Base-by-base conservation (phyloP, 2,329 filamentous ascomycete species). In the Apiospora sp. region DNA sequence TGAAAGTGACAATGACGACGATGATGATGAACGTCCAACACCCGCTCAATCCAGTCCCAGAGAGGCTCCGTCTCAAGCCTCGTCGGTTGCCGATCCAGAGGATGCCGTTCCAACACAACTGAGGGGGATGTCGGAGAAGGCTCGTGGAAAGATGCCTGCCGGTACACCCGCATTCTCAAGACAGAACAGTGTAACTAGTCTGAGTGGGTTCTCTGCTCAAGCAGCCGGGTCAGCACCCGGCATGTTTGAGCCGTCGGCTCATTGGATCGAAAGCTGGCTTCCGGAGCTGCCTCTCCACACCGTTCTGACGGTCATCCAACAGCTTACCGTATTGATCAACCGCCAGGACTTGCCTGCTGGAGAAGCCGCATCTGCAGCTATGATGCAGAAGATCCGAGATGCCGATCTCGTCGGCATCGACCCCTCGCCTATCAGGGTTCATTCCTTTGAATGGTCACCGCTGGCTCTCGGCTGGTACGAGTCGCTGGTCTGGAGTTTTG, bases 201-300 rank as follows among this genome's bases (percentile, higher is more conserved):
- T 98, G 48, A 90, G 87, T 72, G 91, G 91, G 77, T 87, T 70
- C 34, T 70, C 68, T 27, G 68, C 68, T 12, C 68, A 92, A 78
- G 89, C 91, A 16, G 83, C 90, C 34, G 87, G 88, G 72, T 87
- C 89, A 2, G 83, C 87, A 14, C 85, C 84, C 48, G 89, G 89
- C 67, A 87, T 84, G 27, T 98, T 98, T 79, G 91, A 92, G 75
- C 94, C 96, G 4, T 94, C 94, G 6, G 85, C 92, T 8, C 86
- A 91, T 72, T 98, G 96, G 95, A 94, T 98, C 75, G 95, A 98
- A 77, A 93, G 90, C 71, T 98, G 96, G 96, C 89, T 98, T n/a
- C 93, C 94, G 0, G 93, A 97, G 78, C 86, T 98, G 43, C 95
- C 95, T 1, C 88, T 98, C 1, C 95, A 98, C 82, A 97, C 95